Evolutionary conservation across 768 basidiomycete species (phyloP).

Genomic region (Daedalea quercina): DNA sequence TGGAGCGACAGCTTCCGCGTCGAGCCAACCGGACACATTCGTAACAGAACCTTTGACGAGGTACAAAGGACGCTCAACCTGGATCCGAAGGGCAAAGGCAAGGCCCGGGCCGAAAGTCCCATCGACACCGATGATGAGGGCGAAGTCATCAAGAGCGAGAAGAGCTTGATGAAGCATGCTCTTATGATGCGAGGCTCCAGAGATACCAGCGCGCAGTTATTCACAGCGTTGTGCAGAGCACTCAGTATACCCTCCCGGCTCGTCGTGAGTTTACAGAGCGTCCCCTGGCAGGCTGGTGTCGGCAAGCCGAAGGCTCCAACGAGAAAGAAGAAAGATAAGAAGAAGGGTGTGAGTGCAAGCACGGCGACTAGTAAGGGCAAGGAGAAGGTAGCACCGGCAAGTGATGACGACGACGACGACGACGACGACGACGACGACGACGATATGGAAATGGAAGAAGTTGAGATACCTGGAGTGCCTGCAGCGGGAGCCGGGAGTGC

Average conservation of each 20-base stretch:
- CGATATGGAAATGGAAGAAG: constrained; percentile 34
- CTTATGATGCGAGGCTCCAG: constrained; percentile 73
- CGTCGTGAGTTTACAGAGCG: constrained; percentile 85
- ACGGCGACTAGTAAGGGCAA: constrained; percentile 32
- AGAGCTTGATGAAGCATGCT: constrained; percentile 92
- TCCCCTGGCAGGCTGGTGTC: constrained; percentile 78
- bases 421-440: too few species aligned
- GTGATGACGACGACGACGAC: constrained; percentile 24
- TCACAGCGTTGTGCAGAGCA: constrained; percentile 83
- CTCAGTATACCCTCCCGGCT: constrained; percentile 82
- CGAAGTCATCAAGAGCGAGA: constrained; percentile 67
- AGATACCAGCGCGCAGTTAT: constrained; percentile 86
- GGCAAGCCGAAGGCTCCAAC: constrained; percentile 46
- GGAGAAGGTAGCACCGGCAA: constrained; percentile 60
- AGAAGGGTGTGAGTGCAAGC: constrained; percentile 11
- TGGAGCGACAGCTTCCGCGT: constrained; percentile 76
- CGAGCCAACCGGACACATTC: constrained; percentile 56
- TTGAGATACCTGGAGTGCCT: constrained; percentile 17
- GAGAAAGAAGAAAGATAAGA: constrained; percentile 37
- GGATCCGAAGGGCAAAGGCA: constrained; percentile 23
- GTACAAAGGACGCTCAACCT: constrained; percentile 35
- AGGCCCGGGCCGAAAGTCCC: constrained; percentile 13
- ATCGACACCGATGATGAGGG: constrained; percentile 41
- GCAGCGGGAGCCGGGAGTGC: constrained; percentile 17
- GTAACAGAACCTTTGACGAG: constrained; percentile 71